Evolutionary conservation across 1,284 basidiomycete species (phyloP).

Genomic region (Rhodotorula sp.): DNA sequence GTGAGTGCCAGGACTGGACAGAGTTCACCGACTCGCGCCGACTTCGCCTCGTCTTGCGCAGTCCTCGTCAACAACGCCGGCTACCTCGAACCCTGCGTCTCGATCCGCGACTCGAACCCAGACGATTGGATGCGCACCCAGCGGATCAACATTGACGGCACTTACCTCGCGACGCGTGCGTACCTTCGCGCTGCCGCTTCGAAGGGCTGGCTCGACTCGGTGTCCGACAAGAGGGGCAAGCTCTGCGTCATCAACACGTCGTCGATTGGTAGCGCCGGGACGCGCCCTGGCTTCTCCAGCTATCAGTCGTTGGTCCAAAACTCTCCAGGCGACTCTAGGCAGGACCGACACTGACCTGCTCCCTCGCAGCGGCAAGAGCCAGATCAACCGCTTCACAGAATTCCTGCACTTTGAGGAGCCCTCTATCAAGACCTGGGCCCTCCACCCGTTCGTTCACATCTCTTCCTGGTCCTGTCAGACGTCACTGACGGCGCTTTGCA

Average conservation of each 20-base stretch:
- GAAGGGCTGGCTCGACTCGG: not conserved
- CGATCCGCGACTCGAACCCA: conserved; percentile 14
- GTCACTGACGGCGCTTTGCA: too few relatives aligned
- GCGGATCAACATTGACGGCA: conserved; percentile 14
- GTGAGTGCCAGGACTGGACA: not conserved
- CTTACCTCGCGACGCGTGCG: conserved; percentile 24
- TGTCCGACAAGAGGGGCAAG: not conserved
- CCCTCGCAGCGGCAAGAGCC: not conserved
- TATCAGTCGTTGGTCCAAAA: too few relatives aligned
- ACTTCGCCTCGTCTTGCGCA: not conserved
- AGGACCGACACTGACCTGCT: not conserved
- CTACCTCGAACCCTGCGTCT: conserved; percentile 18
- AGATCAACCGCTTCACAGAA: conserved; percentile 24
- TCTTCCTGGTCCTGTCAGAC: too few relatives aligned
- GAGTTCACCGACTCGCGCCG: too few relatives aligned
- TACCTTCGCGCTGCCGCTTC: conserved; percentile 12
- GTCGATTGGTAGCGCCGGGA: conserved; percentile 4
- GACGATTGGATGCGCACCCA: conserved; percentile 15
- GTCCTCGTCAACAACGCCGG: conserved; percentile 25
- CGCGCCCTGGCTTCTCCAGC: conserved; percentile 11
- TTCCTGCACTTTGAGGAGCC: conserved; percentile 29
- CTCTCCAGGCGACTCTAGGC: too few relatives aligned
- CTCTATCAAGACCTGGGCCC: conserved; percentile 11
- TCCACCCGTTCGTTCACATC: conserved; percentile 13
- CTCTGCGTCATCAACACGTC: conserved; percentile 17